Base-by-base conservation (phyloP, 2,329 filamentous ascomycete species). In the Gremmenia infestans region DNA sequence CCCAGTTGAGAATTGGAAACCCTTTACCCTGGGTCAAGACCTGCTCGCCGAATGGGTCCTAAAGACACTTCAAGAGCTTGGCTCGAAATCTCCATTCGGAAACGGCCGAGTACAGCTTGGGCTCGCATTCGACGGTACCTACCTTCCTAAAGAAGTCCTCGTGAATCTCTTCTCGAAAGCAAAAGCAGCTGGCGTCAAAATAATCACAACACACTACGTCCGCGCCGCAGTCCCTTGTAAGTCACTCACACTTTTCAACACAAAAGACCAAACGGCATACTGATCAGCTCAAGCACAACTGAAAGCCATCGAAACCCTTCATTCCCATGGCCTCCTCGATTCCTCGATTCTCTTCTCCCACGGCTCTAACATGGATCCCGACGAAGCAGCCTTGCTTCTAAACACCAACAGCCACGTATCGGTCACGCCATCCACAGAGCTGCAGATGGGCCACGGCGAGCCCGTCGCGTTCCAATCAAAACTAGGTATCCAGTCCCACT, bases 381-480 rank as follows among this genome's bases (percentile, higher is more conserved):
- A 70, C 7, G 74, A 77, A 48, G 71, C 69, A 1, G 63, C 66
- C 8, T 53, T 71, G 1, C 65, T 79, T 17, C 61, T 67, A 32
- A 60, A 66, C 19, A 61, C 70, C 9, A 68, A 71, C 6, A 71
- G 70, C 1, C 67, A 69, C 46, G 64, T 79, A 15, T 76, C 74
- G 2, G 70, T 68, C 15, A 80, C 78, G 0, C 78, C 78, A 0
- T 74, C 73, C n/a, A 76, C 77, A 0, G 78, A 81, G 61, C 63
- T 78, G 9, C 77, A 81, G 58, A 79, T 79, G 76, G 72, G 70
- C 0, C 67, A 71, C 58, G 70, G 71, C 0, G 50, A 64, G 3
- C 71, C 73, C 0, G 68, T 76, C 2, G 72, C 71, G 37, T 60
- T 62, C 53, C 52, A 58, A 5, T n/a, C 53, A 4, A 55, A 56